Conservation (phyloP, 2,329 filamentous ascomycete genomes). For the Bipolaris cookei region DNA sequence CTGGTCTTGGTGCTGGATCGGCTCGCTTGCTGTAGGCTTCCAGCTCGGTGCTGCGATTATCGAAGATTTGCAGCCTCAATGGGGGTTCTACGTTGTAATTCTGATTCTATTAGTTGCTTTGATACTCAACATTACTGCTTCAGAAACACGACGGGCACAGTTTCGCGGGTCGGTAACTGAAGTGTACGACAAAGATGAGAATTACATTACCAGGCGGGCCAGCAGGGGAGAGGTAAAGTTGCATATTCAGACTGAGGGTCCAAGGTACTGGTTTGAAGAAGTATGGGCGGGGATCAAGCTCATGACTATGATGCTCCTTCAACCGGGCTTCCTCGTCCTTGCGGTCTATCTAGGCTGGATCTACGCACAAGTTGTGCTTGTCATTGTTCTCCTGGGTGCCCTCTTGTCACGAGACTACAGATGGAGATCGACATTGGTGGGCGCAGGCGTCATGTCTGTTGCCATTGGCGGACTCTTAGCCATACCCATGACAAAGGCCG, state of each 20-base stretch:
- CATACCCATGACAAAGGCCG: constrained; percentile 76
- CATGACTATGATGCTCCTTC: constrained; percentile 72
- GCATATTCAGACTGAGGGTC: constrained; percentile 73
- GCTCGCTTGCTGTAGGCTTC: constrained; percentile 74
- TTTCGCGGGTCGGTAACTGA: constrained; percentile 73
- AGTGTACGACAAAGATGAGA: constrained; percentile 55
- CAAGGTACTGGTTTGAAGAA: constrained; percentile 79
- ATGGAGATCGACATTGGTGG: constrained; percentile 69
- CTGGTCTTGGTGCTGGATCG: constrained; percentile 75
- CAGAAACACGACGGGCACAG: constrained; percentile 73
- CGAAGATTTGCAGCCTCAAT: constrained; percentile 66
- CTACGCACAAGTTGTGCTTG: constrained; percentile 75
- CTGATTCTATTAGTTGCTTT: constrained; percentile 69
- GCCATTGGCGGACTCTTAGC: constrained; percentile 72
- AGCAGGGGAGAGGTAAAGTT: constrained; percentile 78
- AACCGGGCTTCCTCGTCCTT: constrained; percentile 75
- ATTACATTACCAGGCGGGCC: constrained; percentile 60
- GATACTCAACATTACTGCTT: constrained; percentile 72
- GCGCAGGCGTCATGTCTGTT: constrained; percentile 69
- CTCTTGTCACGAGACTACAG: constrained; percentile 72
- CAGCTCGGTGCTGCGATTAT: constrained; percentile 74
- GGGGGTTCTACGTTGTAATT: constrained; percentile 78
- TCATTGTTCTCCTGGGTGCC: constrained; percentile 73
- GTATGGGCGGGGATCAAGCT: constrained; percentile 72
- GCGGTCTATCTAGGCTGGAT: constrained; percentile 79